phyloP scores from a whole-genome alignment of 2,329 filamentous ascomycete genomes.

The Gliomastix tumulicola region DNA sequence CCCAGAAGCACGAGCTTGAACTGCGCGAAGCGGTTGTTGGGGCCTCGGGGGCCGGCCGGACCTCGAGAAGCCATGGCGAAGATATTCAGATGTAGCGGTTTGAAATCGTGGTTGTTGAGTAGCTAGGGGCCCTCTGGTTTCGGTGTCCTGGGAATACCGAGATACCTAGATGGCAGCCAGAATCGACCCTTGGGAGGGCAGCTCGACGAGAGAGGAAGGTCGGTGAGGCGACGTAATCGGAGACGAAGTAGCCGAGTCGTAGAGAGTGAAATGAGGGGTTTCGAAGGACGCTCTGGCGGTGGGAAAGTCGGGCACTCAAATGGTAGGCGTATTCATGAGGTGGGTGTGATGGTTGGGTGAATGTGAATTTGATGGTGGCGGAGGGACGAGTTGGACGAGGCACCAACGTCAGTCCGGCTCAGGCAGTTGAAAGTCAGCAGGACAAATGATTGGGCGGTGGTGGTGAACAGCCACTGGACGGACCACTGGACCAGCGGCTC shows the following conservation, averaged over 20 bases:
- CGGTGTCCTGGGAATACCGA: too few relatives aligned
- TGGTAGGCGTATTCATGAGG: neutral
- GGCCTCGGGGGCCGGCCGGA: slow-evolving; percentile 52
- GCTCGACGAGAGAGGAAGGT: too few relatives aligned
- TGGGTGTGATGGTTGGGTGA: neutral
- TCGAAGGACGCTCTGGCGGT: neutral
- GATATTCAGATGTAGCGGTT: too few relatives aligned
- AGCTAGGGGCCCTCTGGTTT: too few relatives aligned
- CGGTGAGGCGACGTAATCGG: too few relatives aligned
- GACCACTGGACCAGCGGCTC: too few relatives aligned
- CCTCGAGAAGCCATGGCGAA: slow-evolving; percentile 79
- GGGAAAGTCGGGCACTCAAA: neutral
- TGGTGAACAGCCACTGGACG: too few relatives aligned
- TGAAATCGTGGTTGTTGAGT: too few relatives aligned
- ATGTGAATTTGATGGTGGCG: neutral
- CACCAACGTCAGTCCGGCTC: slow-evolving; percentile 6
- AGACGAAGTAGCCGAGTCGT: too few relatives aligned
- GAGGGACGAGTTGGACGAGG: slow-evolving; percentile 1
- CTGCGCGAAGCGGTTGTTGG: slow-evolving; percentile 88
- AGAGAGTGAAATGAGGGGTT: too few relatives aligned
- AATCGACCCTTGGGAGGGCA: too few relatives aligned
- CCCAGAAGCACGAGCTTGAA: slow-evolving; percentile 97
- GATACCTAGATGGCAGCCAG: too few relatives aligned
- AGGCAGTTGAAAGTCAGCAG: slow-evolving; percentile 3
- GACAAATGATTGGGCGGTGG: neutral